Evolutionary conservation across 2,329 filamentous ascomycete genomes (phyloP).

Genomic region (Phyllosticta paracitricarpa): DNA sequence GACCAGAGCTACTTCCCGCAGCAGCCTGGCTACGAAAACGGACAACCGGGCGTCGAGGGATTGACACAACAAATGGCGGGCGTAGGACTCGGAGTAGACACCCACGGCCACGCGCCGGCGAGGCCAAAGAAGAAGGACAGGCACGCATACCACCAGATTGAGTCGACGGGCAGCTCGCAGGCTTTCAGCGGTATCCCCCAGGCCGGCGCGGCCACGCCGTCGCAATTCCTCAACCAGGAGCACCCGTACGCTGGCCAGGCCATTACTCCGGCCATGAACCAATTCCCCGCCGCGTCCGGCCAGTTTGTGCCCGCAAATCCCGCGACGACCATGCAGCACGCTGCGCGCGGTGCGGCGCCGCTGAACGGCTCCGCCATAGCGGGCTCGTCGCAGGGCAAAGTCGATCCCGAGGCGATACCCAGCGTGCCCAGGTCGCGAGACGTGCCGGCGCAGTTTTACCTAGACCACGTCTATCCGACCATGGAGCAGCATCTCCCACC

Average conservation of each 20-base stretch:
- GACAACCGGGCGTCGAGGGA: slow-evolving; percentile 28
- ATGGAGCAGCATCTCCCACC: slow-evolving; percentile 91
- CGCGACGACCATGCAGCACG: slow-evolving; percentile 26
- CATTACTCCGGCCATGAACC: slow-evolving; percentile 40
- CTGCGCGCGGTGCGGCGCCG: slow-evolving; percentile 22
- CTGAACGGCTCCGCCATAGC: slow-evolving; percentile 28
- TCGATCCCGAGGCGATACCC: slow-evolving; percentile 87
- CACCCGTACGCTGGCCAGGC: slow-evolving; percentile 32
- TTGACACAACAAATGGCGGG: slow-evolving; percentile 68
- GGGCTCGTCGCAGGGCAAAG: slow-evolving; percentile 59
- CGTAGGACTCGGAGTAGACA: slow-evolving; percentile 54
- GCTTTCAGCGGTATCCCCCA: slow-evolving; percentile 60
- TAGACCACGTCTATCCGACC: slow-evolving; percentile 82
- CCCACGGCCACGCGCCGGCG: slow-evolving; percentile 37
- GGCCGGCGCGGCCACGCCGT: slow-evolving; percentile 43
- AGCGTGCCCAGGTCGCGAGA: slow-evolving; percentile 84
- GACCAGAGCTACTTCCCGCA: slow-evolving; percentile 34
- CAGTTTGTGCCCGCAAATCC: slow-evolving; percentile 38
- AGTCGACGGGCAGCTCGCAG: slow-evolving; percentile 58
- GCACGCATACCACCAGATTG: slow-evolving; percentile 83
- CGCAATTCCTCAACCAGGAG: slow-evolving; percentile 48
- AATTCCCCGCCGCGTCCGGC: slow-evolving; percentile 53
- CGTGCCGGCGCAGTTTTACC: slow-evolving; percentile 69
- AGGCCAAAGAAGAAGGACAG: slow-evolving; percentile 68
- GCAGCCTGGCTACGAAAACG: slow-evolving; percentile 19